Base-by-base conservation (phyloP, 2,329 filamentous ascomycete genomes). In the Pseudogymnoascus sp. region DNA sequence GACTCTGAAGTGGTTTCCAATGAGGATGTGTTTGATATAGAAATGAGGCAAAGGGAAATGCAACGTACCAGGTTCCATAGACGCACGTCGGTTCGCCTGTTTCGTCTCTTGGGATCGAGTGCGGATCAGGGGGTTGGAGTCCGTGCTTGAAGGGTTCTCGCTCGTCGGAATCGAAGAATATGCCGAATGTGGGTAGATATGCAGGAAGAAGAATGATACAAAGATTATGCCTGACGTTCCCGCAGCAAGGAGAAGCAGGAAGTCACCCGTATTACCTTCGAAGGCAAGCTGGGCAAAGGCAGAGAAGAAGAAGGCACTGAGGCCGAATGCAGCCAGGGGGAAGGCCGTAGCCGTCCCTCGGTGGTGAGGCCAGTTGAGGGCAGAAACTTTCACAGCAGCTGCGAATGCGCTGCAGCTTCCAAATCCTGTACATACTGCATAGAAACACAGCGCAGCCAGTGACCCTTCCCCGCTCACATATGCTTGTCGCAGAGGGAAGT, bases 301-400 rank as follows among this genome's bases (percentile, higher is more conserved):
- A 0, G 95, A 93, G 78, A 97, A 99, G 79, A 98, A 96, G 77
- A 99, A 95, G 63, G 95, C 95, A 74, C 93, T 97, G 64, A 99
- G 79, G 2, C 95, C 95, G 73, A 98, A 98, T 2, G 91, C 93
- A 64, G 95, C 91, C 64, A 98, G 78, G 5, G 95, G 93, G 71
- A 98, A 95, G 1, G 93, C 93, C 5, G 95, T 98, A 5, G 95
- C 95, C 3, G 93, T 96, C 63, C 95, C 95, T 68, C 95, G 86
- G 74, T 96, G 89, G 65, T 88, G 85, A 11, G 93, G 93, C 86
- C 93, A 97, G 77, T 97, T 97, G 68, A 95, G 83, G 8, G 93
- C 93, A 61, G 90, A 93, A 73, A 80, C 80, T 74, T 99, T 99
- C 73, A 99, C 86, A 7, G 93, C 83, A 28, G 90, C 92, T 21